phyloP scores from a whole-genome alignment of 495 filamentous ascomycete genomes.

The Entonaema liquescens region DNA sequence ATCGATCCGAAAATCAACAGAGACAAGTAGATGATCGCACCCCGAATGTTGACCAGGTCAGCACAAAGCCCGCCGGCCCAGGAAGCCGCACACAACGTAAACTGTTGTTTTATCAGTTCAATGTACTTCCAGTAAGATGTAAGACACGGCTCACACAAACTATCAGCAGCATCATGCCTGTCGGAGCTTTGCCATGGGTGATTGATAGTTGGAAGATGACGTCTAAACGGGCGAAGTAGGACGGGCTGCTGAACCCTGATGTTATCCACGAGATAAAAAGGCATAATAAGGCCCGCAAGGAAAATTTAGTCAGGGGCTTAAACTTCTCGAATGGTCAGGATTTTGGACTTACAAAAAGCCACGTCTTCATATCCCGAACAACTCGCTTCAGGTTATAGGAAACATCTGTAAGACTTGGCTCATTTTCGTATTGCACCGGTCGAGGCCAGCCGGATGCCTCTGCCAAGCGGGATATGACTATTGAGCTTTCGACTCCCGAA shows the following conservation, averaged over 20 bases:
- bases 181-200: neutral
- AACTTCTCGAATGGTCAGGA: neutral
- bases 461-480: slow-evolving; percentile 1
- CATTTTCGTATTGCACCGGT: slow-evolving; percentile 4
- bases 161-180: neutral
- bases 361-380: slow-evolving; percentile 1
- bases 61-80: neutral
- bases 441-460: slow-evolving; percentile 3
- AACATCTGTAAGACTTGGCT: neutral
- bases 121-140: neutral
- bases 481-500: neutral
- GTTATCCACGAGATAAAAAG: neutral
- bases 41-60: neutral
- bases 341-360: slow-evolving; percentile 12
- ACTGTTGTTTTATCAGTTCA: neutral
- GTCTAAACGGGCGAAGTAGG: neutral
- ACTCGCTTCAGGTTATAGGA: neutral
- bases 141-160: neutral
- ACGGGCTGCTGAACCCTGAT: neutral
- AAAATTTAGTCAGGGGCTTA: neutral
- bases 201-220: neutral
- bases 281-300: neutral
- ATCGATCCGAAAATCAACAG: neutral
- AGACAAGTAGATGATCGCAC: neutral
- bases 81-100: neutral